Conservation (phyloP, 2,329 filamentous ascomycete genomes). For the Ascosphaera pollenicola region DNA sequence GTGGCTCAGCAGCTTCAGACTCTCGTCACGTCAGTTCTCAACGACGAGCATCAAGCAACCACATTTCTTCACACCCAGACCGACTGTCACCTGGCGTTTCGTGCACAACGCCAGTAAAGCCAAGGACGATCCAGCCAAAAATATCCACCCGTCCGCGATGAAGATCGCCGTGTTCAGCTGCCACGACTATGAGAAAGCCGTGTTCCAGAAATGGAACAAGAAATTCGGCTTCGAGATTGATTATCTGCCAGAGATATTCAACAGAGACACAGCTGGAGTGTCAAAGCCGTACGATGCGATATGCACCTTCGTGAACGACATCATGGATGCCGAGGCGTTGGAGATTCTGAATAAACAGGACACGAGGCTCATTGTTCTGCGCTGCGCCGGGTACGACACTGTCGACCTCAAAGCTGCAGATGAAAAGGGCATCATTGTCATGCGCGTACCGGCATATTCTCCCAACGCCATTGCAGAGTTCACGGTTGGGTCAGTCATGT, state of each 20-base stretch:
- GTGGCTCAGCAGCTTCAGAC: background rate
- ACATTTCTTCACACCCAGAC: background rate
- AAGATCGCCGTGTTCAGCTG: constrained; percentile 42
- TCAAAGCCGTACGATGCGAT: constrained; percentile 32
- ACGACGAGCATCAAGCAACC: background rate
- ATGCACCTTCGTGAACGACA: constrained; percentile 49
- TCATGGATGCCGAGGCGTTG: constrained; percentile 29
- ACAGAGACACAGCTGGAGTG: constrained; percentile 32
- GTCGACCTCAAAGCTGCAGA: constrained; percentile 37
- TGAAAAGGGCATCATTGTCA: constrained; percentile 34
- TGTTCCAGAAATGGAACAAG: constrained; percentile 24
- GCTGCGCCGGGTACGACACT: constrained; percentile 48
- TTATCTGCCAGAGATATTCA: constrained; percentile 37
- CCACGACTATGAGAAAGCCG: constrained; percentile 39
- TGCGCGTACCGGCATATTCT: constrained; percentile 45
- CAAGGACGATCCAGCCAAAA: background rate
- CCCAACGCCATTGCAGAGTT: constrained; percentile 51
- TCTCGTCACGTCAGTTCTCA: background rate
- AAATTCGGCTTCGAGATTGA: constrained; percentile 23
- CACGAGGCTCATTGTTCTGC: constrained; percentile 37
- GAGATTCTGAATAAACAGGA: constrained; percentile 26
- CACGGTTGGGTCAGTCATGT: constrained; percentile 43
- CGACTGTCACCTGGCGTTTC: background rate
- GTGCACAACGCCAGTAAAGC: background rate
- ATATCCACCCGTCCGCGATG: constrained; percentile 14